Percentiles rank a stretch among this genome's conserved stretches.
phyloP scores from a whole-genome alignment of 768 basidiomycete species.

The Suillus subluteus region DNA sequence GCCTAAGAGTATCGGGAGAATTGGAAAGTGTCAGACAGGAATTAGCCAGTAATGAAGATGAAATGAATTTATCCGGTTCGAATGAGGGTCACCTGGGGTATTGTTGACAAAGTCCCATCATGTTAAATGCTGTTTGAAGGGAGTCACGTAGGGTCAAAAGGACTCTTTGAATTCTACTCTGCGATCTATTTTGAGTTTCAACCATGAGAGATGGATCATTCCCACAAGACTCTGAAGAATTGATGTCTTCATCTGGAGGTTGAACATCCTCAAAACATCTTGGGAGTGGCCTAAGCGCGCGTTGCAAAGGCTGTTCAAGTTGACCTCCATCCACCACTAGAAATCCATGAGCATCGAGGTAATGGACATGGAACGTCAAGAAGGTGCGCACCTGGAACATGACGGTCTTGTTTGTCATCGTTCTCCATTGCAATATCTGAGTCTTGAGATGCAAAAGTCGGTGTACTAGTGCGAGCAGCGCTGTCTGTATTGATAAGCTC shows the following conservation, averaged over 20 bases:
- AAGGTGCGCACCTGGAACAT: no score
- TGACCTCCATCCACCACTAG: no score
- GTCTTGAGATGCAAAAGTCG: no score
- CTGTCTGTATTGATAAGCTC: no score
- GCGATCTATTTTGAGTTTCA: neutral
- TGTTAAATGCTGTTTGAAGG: neutral
- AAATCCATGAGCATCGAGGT: no score
- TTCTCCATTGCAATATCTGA: no score
- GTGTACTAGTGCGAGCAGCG: no score
- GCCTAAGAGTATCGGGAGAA: no score
- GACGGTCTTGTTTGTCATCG: no score
- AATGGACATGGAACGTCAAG: no score
- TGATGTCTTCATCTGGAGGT: neutral
- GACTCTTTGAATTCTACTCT: neutral
- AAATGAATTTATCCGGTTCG: neutral
- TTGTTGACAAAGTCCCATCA: neutral
- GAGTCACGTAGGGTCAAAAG: neutral
- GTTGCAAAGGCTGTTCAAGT: no score
- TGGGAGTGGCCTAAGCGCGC: neutral
- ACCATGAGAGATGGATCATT: accelerated
- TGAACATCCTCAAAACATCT: neutral
- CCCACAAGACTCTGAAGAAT: neutral
- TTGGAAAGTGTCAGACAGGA: neutral
- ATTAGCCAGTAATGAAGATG: neutral
- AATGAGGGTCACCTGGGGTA: neutral